Evolutionary conservation across 140 eudicot species (phyloP).

Genomic region (Oenanthe javanica): DNA sequence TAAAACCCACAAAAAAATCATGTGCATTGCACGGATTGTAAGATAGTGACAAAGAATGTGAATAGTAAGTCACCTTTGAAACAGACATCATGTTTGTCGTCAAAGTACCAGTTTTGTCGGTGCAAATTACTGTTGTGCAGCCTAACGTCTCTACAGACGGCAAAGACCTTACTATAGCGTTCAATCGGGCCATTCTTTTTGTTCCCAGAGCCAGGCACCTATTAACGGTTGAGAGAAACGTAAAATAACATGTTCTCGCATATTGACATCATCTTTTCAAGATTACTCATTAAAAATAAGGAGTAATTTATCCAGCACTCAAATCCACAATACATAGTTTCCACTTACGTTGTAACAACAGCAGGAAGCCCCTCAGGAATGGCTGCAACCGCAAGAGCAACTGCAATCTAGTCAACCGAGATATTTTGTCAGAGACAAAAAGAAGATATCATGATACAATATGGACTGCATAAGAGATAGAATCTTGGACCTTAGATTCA

Average conservation of each 20-base stretch:
- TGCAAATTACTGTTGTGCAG: conserved; percentile 98
- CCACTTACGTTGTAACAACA: conserved; percentile 95
- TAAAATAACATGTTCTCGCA: not conserved
- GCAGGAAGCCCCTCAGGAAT: conserved; percentile 99
- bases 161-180: conserved; percentile 96
- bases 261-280: not conserved
- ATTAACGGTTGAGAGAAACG: not conserved
- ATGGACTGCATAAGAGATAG: not conserved
- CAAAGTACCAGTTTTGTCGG: conserved; percentile 98
- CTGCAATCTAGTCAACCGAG: conserved; percentile 71
- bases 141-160: conserved; percentile 99
- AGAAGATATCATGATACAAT: not conserved
- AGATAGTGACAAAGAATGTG: not conserved
- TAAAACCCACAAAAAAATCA: too few species aligned
- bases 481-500: not conserved
- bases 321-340: conserved; percentile 11
- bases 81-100: conserved; percentile 99
- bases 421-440: conserved; percentile 16
- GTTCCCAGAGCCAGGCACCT: conserved; percentile 99
- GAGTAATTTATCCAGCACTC: not conserved
- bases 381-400: conserved; percentile 99
- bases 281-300: not conserved
- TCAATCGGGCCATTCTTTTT: conserved; percentile 95
- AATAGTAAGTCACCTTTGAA: conserved; percentile 53
- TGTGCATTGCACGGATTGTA: too few species aligned